A percentile compares a stretch with the other conserved stretches of the same genome.
Evolutionary conservation across 2,329 filamentous ascomycete species (phyloP).

Genomic region (Coleophoma eucalyptorum): DNA sequence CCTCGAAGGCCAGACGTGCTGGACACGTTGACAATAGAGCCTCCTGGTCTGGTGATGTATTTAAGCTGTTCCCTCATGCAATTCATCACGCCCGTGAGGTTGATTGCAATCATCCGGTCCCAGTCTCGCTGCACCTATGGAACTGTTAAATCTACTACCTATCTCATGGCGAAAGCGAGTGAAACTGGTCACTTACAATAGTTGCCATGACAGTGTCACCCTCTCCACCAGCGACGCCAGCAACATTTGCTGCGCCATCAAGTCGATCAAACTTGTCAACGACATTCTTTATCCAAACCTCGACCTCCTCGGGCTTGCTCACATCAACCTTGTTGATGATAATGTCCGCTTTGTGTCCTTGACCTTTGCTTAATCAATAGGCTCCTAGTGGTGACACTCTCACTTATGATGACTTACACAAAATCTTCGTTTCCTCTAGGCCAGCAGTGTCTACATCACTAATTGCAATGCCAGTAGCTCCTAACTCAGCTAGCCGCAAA

Average conservation of each 20-base stretch:
- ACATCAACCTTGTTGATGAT: neutral
- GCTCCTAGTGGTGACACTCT: too few species aligned
- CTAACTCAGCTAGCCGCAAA: neutral
- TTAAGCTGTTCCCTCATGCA: slow-evolving; percentile 44
- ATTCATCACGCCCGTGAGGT: slow-evolving; percentile 43
- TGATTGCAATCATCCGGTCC: slow-evolving; percentile 37
- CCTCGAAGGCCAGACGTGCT: slow-evolving; percentile 36
- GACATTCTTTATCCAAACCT: neutral
- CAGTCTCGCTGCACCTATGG: slow-evolving; percentile 24
- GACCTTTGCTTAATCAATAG: neutral
- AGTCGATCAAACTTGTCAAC: neutral
- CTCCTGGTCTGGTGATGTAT: slow-evolving; percentile 36
- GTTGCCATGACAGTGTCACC: neutral
- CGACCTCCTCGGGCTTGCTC: neutral
- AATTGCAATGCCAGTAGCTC: neutral
- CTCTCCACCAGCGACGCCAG: slow-evolving; percentile 26
- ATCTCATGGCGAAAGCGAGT: too few species aligned
- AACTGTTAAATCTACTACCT: slow-evolving; percentile 20
- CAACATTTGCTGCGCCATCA: slow-evolving; percentile 29
- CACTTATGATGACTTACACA: neutral
- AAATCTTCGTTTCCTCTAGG: neutral
- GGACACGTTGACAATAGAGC: slow-evolving; percentile 52
- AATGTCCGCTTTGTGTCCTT: neutral
- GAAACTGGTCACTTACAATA: neutral
- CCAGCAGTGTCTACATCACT: neutral